Percentiles rank a stretch among this genome's conserved stretches.
These are phyloP conservation scores for Candolleomyces eurysporus DNA, from an alignment of 768 basidiomycete species.

Conservation along the genomic window DNA sequence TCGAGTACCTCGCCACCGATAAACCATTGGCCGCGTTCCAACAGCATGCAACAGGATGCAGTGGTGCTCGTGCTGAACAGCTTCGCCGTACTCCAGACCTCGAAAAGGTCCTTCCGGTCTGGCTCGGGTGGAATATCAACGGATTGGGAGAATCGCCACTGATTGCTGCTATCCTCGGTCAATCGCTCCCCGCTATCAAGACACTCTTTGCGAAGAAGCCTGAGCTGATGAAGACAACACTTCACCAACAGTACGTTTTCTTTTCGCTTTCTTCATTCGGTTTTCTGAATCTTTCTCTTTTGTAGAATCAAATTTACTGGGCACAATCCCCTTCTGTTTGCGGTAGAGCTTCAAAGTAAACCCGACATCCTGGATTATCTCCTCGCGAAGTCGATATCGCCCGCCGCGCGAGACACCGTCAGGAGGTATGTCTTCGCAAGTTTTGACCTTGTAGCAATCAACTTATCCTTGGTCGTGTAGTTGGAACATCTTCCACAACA, in stretches of 20 bases:
- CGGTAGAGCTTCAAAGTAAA: slow-evolving; percentile 28
- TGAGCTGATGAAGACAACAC: slow-evolving; percentile 35
- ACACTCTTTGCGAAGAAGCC: slow-evolving; percentile 42
- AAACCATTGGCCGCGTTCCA: slow-evolving; percentile 50
- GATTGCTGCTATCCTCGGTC: slow-evolving; percentile 38
- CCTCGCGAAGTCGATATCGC: slow-evolving; percentile 43
- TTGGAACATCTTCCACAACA: slow-evolving; percentile 56
- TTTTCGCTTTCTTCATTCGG: background rate
- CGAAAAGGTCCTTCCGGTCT: slow-evolving; percentile 40
- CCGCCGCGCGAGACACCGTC: slow-evolving; percentile 36
- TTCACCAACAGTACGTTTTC: slow-evolving; percentile 43
- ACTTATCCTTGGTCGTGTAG: slow-evolving; percentile 25
- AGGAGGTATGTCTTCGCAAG: slow-evolving; percentile 36
- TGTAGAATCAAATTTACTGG: slow-evolving; percentile 45
- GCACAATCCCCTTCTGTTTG: slow-evolving; percentile 44
- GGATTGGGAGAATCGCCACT: slow-evolving; percentile 52
- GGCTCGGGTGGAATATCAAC: slow-evolving; percentile 51
- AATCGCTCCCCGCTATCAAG: slow-evolving; percentile 40
- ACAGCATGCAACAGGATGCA: slow-evolving; percentile 43
- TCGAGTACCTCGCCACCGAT: slow-evolving; percentile 48
- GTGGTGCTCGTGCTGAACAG: slow-evolving; percentile 40
- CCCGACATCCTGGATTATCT: slow-evolving; percentile 47
- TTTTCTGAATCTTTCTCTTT: background rate
- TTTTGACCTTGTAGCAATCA: background rate
- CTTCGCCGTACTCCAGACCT: slow-evolving; percentile 38